These are phyloP conservation scores for Clavispora asparagi DNA, from an alignment of 805 yeast species.

Conservation along the genomic window DNA sequence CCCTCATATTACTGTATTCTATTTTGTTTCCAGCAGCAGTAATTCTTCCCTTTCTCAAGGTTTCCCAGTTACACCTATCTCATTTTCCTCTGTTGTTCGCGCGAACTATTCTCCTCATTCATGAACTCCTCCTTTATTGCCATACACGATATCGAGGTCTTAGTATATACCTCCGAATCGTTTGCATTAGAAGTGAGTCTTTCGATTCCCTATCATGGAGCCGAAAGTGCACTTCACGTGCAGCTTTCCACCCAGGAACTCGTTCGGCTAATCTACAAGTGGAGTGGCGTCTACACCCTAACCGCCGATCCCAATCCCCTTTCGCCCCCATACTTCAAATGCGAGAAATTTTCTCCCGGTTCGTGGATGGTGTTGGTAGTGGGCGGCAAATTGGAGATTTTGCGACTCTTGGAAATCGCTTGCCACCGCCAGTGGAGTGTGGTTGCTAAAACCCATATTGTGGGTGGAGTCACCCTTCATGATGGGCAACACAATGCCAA, in stretches of 20 bases:
- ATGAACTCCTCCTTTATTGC: neutral
- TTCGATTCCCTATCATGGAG: neutral
- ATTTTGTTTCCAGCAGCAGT: no score
- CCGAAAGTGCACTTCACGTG: slow-evolving; percentile 1
- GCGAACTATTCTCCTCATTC: neutral
- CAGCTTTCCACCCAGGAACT: slow-evolving; percentile 5
- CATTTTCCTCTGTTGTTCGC: neutral
- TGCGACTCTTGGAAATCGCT: slow-evolving; percentile 2
- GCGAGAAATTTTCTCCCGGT: slow-evolving; percentile 6
- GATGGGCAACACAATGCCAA: neutral
- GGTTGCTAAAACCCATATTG: neutral
- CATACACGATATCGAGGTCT: slow-evolving; percentile 1
- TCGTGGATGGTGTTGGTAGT: slow-evolving; percentile 5
- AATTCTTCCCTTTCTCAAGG: no score
- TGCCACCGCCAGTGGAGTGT: neutral
- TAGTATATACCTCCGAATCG: slow-evolving; percentile 5
- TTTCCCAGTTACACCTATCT: no score
- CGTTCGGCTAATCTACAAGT: slow-evolving; percentile 2
- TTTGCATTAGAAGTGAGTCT: slow-evolving; percentile 6
- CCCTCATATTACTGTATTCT: no score
- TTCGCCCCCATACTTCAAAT: slow-evolving; percentile 2
- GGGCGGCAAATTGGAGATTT: slow-evolving; percentile 4
- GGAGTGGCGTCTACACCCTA: slow-evolving; percentile 3
- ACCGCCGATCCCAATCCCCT: slow-evolving; percentile 2
- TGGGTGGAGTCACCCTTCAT: neutral